phyloP scores from a whole-genome alignment of 164 flowering plant genomes.

The Annona squamosa region DNA sequence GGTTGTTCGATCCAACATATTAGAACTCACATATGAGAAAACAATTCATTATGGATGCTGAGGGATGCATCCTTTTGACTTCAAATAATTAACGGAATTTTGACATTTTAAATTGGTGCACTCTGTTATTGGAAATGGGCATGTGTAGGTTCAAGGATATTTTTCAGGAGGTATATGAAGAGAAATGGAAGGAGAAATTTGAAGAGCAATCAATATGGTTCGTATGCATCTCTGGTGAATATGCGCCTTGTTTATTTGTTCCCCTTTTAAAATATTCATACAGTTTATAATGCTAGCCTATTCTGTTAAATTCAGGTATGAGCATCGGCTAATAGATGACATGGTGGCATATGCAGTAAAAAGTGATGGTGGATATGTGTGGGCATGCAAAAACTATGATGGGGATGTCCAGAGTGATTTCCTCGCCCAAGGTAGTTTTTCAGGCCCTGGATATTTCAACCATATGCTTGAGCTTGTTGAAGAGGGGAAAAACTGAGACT shows the following conservation, averaged over 20 bases:
- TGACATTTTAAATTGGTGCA: background rate
- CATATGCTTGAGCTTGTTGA: background rate
- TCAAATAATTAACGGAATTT: background rate
- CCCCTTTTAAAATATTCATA: constrained; percentile 3
- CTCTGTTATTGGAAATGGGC: constrained; percentile 1
- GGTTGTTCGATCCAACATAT: no score
- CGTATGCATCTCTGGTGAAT: constrained; percentile 7
- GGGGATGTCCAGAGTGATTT: constrained; percentile 99
- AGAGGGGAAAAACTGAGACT: background rate
- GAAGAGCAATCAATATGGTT: constrained; percentile 88
- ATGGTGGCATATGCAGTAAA: constrained; percentile 98
- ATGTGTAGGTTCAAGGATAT: constrained; percentile 87
- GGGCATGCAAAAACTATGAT: constrained; percentile 99
- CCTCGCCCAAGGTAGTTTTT: constrained; percentile 84
- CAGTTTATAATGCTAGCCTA: constrained; percentile 5
- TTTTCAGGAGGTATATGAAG: constrained; percentile 91
- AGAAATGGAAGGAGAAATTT: constrained; percentile 83
- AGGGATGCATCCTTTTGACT: no score
- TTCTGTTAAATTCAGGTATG: constrained; percentile 56
- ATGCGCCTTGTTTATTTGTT: background rate
- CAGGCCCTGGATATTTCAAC: background rate
- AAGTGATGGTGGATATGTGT: constrained; percentile 97
- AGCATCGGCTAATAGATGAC: constrained; percentile 97
- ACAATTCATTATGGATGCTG: no score
- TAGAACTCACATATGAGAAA: no score